Evolutionary conservation across 176 grass and related monocot species (phyloP), one percentile per base, ranked within the genome.

Genomic region (Pontederia crassipes): DNA sequence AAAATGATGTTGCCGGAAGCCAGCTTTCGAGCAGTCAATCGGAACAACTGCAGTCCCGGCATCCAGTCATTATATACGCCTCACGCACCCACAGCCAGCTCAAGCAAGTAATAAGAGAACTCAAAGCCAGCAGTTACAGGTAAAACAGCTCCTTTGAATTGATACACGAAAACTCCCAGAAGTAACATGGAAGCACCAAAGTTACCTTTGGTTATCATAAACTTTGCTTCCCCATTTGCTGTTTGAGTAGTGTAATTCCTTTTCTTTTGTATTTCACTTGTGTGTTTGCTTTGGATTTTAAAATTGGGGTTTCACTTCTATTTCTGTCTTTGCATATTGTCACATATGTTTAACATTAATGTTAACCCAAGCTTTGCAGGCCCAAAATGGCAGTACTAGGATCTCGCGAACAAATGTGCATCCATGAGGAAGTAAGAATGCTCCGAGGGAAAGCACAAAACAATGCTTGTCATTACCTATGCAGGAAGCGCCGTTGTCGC

Each of bases 321-420:
- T 4, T 1, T 40, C 2, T 40, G 32, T 40, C 32, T 40, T 40
- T 40, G 32, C 32, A 4, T 7, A 40, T 40, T 40, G 32, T 40
- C 2, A 40, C 32, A 40, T 40, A 55, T 69, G 28, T 24, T 55
- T 64, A 55, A 64, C 49, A 63, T 18, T 64, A 47, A 35, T 52
- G 12, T 54, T 32, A 14, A 15, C 16, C 13, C 29, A 74, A 64
- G 50, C 50, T 81, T 40, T 78, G 70, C 70, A 97, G 93, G 72
- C 93, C 87, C 0, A 97, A 85, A 73, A 91, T 97, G 87, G 81
- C 84, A 28, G 72, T 91, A 46, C 62, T 90, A 11, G 92, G 92
- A 47, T 97, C 92, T 60, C 86, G 92, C 49, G 92, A 97, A 67
- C 93, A 88, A 71, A 88, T 97, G 93, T 97, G 93, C 78, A 83